Base-by-base conservation (phyloP, 331 rosid species). In the Rosa hybrid region DNA sequence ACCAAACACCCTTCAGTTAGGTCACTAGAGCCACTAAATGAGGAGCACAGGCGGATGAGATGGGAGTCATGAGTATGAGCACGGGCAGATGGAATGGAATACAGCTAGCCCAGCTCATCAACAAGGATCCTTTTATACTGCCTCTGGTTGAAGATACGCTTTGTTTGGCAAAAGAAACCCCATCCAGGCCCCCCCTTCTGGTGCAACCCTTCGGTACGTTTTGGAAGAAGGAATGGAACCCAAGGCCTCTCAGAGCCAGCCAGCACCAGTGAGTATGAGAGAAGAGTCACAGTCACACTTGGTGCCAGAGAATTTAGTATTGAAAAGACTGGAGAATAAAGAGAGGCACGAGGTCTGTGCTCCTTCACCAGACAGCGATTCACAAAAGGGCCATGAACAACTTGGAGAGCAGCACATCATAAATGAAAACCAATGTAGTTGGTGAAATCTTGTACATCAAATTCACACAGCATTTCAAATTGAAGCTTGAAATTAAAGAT, bases 111-210 rank as follows among this genome's bases (percentile, higher is more conserved):
- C 16, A 38, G 46, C 46, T 65, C 71, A 67, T 67, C 71, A 65
- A 27, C 4, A 71, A 86, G 21, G 50, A 83, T n/a, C 77, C 81
- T 76, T 81, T 38, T 34, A 68, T 41, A 25, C 82, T 50, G 85
- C 90, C 90, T 74, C 84, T 54, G 6, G 75, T 88, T 83, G 65
- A 77, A 56, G 83, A 88, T 86, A 84, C 78, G 85, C 81, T 81
- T 81, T 78, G 67, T 18, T 79, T 42, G 74, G 75, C 78, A 38
- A 77, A 76, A 78, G 21, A 76, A 65, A 60, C 54, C 64, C 60
- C 10, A 25, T 20, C 2, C 6, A 20, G 87, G 78, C 77, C 90
- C 75, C 59, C 20, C 83, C 34, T 34, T 45, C 67, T 45, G 60
- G 41, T 17, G 49, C 79, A 21, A 39, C 74, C 74, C 68, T 23